These are phyloP conservation scores for Colletotrichum tamarilloi DNA, from an alignment of 2,329 filamentous ascomycete species.

Conservation along the genomic window DNA sequence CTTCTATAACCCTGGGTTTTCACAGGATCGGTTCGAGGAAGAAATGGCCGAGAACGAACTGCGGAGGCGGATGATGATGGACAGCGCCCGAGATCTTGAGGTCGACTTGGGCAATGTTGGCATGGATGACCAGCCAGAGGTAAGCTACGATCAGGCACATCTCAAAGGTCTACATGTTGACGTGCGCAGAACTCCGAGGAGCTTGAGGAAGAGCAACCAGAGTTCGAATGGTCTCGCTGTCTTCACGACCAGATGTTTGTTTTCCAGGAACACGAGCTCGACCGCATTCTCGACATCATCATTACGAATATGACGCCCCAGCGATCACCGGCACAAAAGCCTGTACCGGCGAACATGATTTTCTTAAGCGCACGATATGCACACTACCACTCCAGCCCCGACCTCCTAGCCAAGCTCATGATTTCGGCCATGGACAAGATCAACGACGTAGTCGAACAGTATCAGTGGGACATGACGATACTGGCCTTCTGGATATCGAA, in stretches of 20 bases:
- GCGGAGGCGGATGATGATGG: conserved; percentile 98
- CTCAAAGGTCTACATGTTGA: conserved; percentile 40
- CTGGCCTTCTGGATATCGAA: conserved; percentile 99
- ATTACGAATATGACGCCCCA: conserved; percentile 99
- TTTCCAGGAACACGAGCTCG: conserved; percentile 93
- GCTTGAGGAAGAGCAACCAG: conserved; percentile 87
- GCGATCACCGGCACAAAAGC: conserved; percentile 95
- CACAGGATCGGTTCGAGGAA: conserved; percentile 94
- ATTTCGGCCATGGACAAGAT: conserved; percentile 94
- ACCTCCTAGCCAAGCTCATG: conserved; percentile 84
- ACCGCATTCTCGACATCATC: conserved; percentile 91
- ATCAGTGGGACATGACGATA: conserved; percentile 99
- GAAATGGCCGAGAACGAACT: conserved; percentile 97
- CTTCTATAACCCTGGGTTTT: conserved; percentile 93
- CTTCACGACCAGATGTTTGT: conserved; percentile 99
- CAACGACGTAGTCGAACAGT: conserved; percentile 92
- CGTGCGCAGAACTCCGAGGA: conserved; percentile 66
- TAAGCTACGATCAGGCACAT: conserved; percentile 52
- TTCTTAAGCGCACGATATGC: conserved; percentile 96
- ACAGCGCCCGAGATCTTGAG: conserved; percentile 95
- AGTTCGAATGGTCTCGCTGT: conserved; percentile 96
- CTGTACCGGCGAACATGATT: conserved; percentile 95
- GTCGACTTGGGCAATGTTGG: conserved; percentile 96
- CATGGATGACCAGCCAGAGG: conserved; percentile 94
- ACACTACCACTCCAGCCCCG: conserved; percentile 91